These are phyloP conservation scores for Moniliella sp. DNA, from an alignment of 1,284 basidiomycete genomes.

Conservation along the genomic window DNA sequence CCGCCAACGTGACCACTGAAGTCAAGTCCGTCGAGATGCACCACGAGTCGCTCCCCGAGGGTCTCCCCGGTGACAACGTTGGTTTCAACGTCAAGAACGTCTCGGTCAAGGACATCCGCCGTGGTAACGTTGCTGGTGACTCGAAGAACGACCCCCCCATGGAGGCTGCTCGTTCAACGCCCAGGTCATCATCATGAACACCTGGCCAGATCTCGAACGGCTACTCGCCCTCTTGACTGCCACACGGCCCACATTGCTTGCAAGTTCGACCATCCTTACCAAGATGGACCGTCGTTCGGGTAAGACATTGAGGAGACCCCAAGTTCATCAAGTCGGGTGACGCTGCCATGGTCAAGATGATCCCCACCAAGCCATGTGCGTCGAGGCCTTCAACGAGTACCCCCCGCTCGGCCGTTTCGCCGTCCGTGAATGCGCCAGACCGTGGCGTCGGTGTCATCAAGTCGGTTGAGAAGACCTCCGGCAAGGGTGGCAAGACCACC, in stretches of 20 bases:
- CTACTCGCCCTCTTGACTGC: slow-evolving; percentile 90
- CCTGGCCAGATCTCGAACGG: slow-evolving; percentile 97
- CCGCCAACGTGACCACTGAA: slow-evolving; percentile 95
- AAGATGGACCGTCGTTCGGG: slow-evolving; percentile 92
- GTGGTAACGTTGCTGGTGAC: slow-evolving; percentile 96
- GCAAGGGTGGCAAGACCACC: slow-evolving; percentile 44
- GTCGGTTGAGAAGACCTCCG: slow-evolving; percentile 15
- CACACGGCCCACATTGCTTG: slow-evolving; percentile 99
- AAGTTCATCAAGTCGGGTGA: slow-evolving; percentile 56
- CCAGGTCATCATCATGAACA: slow-evolving; percentile 99
- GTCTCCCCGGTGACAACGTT: slow-evolving; percentile 94
- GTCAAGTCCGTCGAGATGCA: slow-evolving; percentile 99
- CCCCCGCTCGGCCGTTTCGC: slow-evolving; percentile 94
- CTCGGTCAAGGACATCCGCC: slow-evolving; percentile 98
- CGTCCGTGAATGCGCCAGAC: slow-evolving; percentile 40
- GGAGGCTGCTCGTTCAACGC: slow-evolving; percentile 98
- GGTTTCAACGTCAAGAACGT: slow-evolving; percentile 86
- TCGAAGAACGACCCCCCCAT: slow-evolving; percentile 99
- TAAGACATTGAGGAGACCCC: slow-evolving; percentile 70
- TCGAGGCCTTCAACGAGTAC: slow-evolving; percentile 91
- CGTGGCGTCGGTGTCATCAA: slow-evolving; percentile 79
- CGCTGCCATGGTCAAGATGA: slow-evolving; percentile 82
- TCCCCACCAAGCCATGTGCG: slow-evolving; percentile 92
- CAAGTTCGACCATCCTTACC: slow-evolving; percentile 93
- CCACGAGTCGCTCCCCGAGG: slow-evolving; percentile 91